Conservation (phyloP, 345 rosid species). For the Gossypium mustelinum region DNA sequence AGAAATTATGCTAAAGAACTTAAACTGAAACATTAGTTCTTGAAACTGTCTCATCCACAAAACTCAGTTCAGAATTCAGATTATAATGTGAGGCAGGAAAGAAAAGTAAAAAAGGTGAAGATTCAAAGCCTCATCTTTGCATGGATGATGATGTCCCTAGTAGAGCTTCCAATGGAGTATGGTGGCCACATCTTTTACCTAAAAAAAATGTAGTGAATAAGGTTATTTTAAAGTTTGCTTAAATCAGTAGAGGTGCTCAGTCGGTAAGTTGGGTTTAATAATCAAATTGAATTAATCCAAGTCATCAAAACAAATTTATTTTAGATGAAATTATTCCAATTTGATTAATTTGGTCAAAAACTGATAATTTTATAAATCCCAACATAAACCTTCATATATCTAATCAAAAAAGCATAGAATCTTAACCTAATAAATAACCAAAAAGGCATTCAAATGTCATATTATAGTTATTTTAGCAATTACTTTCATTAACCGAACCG, state of each 20-base stretch:
- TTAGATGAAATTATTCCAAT: too few relatives aligned
- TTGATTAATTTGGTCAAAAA: too few relatives aligned
- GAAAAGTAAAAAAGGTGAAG: conserved; percentile 1
- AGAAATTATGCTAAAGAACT: not conserved
- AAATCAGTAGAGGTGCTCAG: not conserved
- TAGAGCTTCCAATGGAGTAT: conserved; percentile 95
- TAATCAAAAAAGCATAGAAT: too few relatives aligned
- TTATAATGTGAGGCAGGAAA: conserved; percentile 12
- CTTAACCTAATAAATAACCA: too few relatives aligned
- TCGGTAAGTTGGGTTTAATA: too few relatives aligned
- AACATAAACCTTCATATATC: too few relatives aligned
- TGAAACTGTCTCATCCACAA: conserved; percentile 25
- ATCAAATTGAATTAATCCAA: too few relatives aligned
- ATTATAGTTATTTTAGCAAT: too few relatives aligned
- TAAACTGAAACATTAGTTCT: conserved; percentile 8
- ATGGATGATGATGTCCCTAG: conserved; percentile 35
- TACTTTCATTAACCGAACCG: too few relatives aligned
- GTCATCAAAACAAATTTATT: too few relatives aligned
- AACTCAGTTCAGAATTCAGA: conserved; percentile 25
- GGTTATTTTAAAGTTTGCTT: conserved; percentile 23
- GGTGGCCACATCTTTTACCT: conserved; percentile 99
- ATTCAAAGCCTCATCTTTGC: conserved; percentile 33
- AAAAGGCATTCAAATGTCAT: too few relatives aligned
- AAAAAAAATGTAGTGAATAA: conserved; percentile 48
- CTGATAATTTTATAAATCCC: too few relatives aligned